Percentiles rank a stretch among this genome's conserved stretches.
phyloP scores from a whole-genome alignment of 768 basidiomycete species.

The Pulveroboletus sp. region DNA sequence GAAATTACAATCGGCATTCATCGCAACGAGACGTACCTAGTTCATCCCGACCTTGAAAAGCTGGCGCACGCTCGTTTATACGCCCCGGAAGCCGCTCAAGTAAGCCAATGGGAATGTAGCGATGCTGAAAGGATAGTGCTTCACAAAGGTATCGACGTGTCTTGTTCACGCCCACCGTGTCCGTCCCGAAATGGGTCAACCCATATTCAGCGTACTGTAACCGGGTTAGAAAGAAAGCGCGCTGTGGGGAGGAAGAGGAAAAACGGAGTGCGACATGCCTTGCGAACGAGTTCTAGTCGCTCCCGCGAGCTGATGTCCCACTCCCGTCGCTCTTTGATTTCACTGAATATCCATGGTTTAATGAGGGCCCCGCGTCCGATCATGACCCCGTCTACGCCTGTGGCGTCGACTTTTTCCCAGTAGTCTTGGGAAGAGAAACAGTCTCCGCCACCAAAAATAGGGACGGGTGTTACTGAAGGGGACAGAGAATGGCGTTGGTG shows the following conservation, averaged over 20 bases:
- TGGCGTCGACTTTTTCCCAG: slow-evolving; percentile 68
- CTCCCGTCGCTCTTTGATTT: slow-evolving; percentile 86
- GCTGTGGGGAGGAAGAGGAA: neutral
- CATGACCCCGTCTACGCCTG: slow-evolving; percentile 94
- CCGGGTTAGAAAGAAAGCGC: neutral
- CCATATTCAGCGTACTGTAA: slow-evolving; percentile 82
- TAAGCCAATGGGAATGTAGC: slow-evolving; percentile 92
- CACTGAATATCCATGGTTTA: slow-evolving; percentile 95
- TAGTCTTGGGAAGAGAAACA: slow-evolving; percentile 86
- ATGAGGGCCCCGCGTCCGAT: slow-evolving; percentile 91
- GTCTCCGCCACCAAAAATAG: slow-evolving; percentile 96
- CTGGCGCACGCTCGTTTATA: slow-evolving; percentile 89
- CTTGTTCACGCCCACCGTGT: slow-evolving; percentile 86
- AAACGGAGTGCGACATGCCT: slow-evolving; percentile 41
- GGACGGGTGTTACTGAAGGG: slow-evolving; percentile 67
- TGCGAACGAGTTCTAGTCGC: slow-evolving; percentile 71
- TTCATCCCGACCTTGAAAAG: slow-evolving; percentile 83
- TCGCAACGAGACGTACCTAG: slow-evolving; percentile 52
- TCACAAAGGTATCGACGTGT: slow-evolving; percentile 93
- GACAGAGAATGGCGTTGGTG: neutral
- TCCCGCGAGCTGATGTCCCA: slow-evolving; percentile 92
- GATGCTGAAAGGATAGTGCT: slow-evolving; percentile 92
- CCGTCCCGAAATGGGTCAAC: slow-evolving; percentile 79
- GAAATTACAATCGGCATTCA: too few relatives aligned
- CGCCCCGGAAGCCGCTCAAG: slow-evolving; percentile 75